These are phyloP conservation scores for Cyberlindnera galapagoensis DNA, from an alignment of 805 yeast species.

Conservation along the genomic window DNA sequence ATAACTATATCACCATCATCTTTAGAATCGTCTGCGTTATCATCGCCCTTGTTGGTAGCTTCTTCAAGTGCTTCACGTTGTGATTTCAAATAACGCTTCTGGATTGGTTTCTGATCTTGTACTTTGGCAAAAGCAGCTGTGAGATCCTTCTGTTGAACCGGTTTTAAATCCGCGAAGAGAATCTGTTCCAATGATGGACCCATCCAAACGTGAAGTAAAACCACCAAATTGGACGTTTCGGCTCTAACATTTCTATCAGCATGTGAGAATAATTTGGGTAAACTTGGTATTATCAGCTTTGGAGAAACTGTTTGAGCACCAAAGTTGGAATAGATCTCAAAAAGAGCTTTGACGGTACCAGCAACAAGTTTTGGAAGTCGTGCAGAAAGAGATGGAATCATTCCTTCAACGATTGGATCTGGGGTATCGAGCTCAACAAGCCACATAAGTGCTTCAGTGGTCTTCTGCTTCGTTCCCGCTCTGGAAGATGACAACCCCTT, in stretches of 20 bases:
- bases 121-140: slow-evolving; percentile 57
- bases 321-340: slow-evolving; percentile 42
- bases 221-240: slow-evolving; percentile 63
- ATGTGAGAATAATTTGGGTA: slow-evolving; percentile 73
- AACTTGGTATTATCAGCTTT: slow-evolving; percentile 43
- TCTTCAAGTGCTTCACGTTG: slow-evolving; percentile 40
- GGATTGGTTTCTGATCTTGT: slow-evolving; percentile 37
- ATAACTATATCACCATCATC: slow-evolving; percentile 21
- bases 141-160: slow-evolving; percentile 86
- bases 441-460: slow-evolving; percentile 55
- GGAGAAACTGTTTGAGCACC: slow-evolving; percentile 62
- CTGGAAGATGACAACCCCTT: slow-evolving; percentile 76
- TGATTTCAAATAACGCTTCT: slow-evolving; percentile 47
- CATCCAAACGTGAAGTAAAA: slow-evolving; percentile 68
- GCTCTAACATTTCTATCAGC: slow-evolving; percentile 83
- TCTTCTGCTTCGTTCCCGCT: slow-evolving; percentile 61
- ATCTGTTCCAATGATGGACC: slow-evolving; percentile 51
- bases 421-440: slow-evolving; percentile 64
- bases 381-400: slow-evolving; percentile 55
- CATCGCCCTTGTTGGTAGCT: slow-evolving; percentile 12
- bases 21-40: slow-evolving; percentile 7
- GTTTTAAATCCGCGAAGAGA: slow-evolving; percentile 69
- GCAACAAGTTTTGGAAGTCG: slow-evolving; percentile 75
- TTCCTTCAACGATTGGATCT: slow-evolving; percentile 57
- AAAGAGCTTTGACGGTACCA: slow-evolving; percentile 52